Base-by-base conservation (phyloP, 75 land plant species). In the Azolla pinnata region DNA sequence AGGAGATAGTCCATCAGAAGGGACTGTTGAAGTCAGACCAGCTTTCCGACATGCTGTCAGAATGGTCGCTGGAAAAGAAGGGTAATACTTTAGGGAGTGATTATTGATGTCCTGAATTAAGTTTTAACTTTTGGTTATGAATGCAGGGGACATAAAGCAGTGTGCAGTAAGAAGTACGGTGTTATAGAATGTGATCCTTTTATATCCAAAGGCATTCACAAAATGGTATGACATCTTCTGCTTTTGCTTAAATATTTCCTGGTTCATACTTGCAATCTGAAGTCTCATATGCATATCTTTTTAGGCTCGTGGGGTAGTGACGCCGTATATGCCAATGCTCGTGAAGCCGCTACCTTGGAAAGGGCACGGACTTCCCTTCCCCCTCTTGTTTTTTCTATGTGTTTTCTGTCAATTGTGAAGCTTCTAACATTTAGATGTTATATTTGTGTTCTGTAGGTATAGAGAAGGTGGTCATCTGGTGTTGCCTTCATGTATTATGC, bases 291-390 rank as follows among this genome's bases (percentile, higher is more conserved):
- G n/a, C n/a, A n/a, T n/a, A n/a, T n/a, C n/a, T n/a, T n/a, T n/a
- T 32, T 84, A 91, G 97, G 97, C 79, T 33, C 74, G 74, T 58
- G 84, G 81, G 72, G 80, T 88, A 67, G 84, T 84, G 44, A 88
- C 85, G 31, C 97, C 97, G 40, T 91, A 88, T 60, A 91, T 88
- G 88, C 97, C 97, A 44, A 91, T 91, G 97, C 57, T 91, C 66
- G 83, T 91, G 54, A 77, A 77, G 45, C 97, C 97, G 21, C 51
- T 62, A 17, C 75, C 70, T 25, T 91, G 97, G 97, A 75, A 70
- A 67, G 86, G 95, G 97, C 88, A 79, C n/a, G n/a, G n/a, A n/a
- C n/a, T n/a, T n/a, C n/a, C n/a, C n/a, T n/a, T n/a, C n/a, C n/a
- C n/a, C n/a, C n/a, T n/a, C n/a, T n/a, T n/a, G n/a, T n/a, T n/a